A percentile compares a stretch with the other conserved stretches of the same genome.
Conservation (phyloP, 805 yeast species). For the Monosporozyma servazzii region DNA sequence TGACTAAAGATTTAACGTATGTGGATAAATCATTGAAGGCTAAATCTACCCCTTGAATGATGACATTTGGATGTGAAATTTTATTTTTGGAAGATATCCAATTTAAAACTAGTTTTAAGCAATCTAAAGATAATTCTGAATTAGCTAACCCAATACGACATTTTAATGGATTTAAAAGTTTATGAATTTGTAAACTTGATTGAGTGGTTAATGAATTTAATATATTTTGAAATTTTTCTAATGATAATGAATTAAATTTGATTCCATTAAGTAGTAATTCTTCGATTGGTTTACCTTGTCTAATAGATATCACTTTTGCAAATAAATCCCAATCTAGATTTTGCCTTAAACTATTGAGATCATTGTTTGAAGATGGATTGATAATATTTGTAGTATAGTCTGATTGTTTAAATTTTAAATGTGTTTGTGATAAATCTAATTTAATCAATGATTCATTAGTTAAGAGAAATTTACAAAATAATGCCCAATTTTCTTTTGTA, state of each 20-base stretch:
- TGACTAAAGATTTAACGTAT: constrained; percentile 23
- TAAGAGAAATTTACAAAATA: constrained; percentile 65
- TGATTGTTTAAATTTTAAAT: constrained; percentile 26
- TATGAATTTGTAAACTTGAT: background rate
- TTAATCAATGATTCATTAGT: constrained; percentile 48
- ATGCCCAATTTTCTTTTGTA: constrained; percentile 65
- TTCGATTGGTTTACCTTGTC: constrained; percentile 57
- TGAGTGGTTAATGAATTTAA: constrained; percentile 45
- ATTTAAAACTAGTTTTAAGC: constrained; percentile 43
- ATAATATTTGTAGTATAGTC: constrained; percentile 1
- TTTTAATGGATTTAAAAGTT: background rate
- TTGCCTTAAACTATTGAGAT: constrained; percentile 37
- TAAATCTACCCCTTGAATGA: constrained; percentile 58
- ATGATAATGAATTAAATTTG: constrained; percentile 44
- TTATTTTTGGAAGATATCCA: constrained; percentile 40
- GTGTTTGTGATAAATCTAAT: constrained; percentile 62
- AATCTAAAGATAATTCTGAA: constrained; percentile 52
- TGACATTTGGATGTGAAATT: background rate
- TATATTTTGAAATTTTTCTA: constrained; percentile 42
- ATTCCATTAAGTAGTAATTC: constrained; percentile 76
- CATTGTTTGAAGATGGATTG: background rate
- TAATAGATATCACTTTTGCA: constrained; percentile 54
- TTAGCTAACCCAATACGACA: constrained; percentile 66
- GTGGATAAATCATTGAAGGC: constrained; percentile 64
- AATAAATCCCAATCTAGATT: constrained; percentile 77